These are phyloP conservation scores for Bifiguratus adelaidae DNA, from an alignment of 192 early-diverging fungal species.

Conservation along the genomic window DNA sequence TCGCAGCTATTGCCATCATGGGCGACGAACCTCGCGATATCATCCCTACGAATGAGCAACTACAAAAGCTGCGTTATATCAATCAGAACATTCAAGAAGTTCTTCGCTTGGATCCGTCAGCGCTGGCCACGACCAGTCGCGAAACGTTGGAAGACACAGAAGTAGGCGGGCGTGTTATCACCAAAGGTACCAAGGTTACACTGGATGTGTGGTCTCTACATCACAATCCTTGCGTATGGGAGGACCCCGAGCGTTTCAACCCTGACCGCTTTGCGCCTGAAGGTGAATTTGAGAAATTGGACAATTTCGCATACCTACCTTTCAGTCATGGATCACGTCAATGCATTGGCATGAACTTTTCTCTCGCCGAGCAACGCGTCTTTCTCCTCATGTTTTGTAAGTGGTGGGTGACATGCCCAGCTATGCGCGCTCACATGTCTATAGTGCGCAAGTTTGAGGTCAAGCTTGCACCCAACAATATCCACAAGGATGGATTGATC, in stretches of 20 bases:
- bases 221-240: background rate
- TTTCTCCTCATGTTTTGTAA: constrained; percentile 34
- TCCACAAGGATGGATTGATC: constrained; percentile 1
- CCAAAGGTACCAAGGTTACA: constrained; percentile 26
- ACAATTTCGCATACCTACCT: constrained; percentile 33
- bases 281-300: constrained; percentile 9
- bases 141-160: constrained; percentile 7
- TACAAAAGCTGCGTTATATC: constrained; percentile 40
- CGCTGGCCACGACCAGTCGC: background rate
- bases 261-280: constrained; percentile 4
- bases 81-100: constrained; percentile 35
- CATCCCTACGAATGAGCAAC: constrained; percentile 35
- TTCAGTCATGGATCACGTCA: constrained; percentile 48
- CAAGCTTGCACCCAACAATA: background rate
- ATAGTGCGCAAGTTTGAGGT: constrained; percentile 9
- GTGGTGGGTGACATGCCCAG: no score
- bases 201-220: constrained; percentile 35
- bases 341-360: constrained; percentile 56
- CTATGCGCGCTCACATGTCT: no score
- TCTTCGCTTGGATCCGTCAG: background rate
- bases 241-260: constrained; percentile 7
- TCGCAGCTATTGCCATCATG: constrained; percentile 32
- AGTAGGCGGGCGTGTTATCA: constrained; percentile 4
- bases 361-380: constrained; percentile 42
- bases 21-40: constrained; percentile 35